phyloP scores from a whole-genome alignment of 163 green algal genomes.

The Chlorella variabilis region DNA sequence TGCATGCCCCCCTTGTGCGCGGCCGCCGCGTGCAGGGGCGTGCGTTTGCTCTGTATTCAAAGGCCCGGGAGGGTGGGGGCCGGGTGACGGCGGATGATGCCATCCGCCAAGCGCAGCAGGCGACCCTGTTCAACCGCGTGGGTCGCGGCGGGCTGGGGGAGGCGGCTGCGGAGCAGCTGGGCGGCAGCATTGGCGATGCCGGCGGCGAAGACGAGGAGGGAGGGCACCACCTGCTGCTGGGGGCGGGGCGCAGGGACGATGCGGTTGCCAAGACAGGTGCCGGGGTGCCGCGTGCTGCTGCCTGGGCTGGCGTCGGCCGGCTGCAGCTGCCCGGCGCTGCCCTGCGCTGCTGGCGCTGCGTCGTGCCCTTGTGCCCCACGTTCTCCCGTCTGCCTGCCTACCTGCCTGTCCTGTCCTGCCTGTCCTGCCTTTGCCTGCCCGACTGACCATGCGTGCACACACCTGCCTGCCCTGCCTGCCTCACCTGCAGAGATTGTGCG shows the following conservation, averaged over 20 bases:
- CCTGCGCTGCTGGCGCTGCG: no score
- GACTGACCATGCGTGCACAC: no score
- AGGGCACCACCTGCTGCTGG: conserved; percentile 20
- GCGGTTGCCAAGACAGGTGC: conserved; percentile 6
- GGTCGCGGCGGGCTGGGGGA: conserved; percentile 70
- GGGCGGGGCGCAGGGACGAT: conserved; percentile 2
- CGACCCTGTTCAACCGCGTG: conserved; percentile 34
- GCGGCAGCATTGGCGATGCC: background rate
- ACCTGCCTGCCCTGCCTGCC: background rate
- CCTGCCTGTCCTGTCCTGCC: background rate
- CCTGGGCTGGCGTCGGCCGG: no score
- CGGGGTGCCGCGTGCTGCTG: background rate
- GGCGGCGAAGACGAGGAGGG: conserved; percentile 5
- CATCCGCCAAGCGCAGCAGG: conserved; percentile 53
- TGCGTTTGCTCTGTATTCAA: conserved; percentile 33
- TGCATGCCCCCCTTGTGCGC: no score
- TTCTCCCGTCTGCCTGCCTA: no score
- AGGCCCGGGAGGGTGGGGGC: conserved; percentile 2
- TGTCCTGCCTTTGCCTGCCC: background rate
- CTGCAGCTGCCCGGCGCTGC: no score
- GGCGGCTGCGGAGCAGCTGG: background rate
- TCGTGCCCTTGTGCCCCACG: no score
- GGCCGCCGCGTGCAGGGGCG: conserved; percentile 27
- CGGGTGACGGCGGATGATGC: conserved; percentile 55
- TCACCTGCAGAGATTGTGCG: conserved; percentile 54